phyloP scores from a whole-genome alignment of 495 filamentous ascomycete genomes.

The Melanomma pulvis-pyrius region DNA sequence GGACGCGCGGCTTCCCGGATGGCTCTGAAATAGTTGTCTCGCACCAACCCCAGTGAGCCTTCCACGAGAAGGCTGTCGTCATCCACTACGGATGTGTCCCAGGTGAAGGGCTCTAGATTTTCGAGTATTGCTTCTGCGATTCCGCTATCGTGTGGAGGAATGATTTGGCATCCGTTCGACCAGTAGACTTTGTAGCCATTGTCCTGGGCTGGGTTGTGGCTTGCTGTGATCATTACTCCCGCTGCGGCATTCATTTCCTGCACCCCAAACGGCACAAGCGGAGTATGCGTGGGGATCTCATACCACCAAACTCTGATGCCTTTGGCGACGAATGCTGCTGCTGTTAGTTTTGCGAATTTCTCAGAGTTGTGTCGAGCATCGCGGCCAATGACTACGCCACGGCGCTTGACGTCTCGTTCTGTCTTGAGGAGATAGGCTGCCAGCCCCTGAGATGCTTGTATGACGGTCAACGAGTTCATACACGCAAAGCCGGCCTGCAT shows the following conservation, averaged over 20 bases:
- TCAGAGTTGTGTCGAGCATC: conserved; percentile 70
- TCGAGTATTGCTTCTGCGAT: conserved; percentile 63
- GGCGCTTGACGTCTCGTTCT: conserved; percentile 42
- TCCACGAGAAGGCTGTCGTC: conserved; percentile 48
- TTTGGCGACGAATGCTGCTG: conserved; percentile 64
- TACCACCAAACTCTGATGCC: conserved; percentile 67
- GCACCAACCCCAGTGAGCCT: conserved; percentile 44
- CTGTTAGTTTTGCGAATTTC: conserved; percentile 65
- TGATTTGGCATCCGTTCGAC: conserved; percentile 71
- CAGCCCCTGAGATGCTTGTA: conserved; percentile 73
- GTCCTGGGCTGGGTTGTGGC: conserved; percentile 70
- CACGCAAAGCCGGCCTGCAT: conserved; percentile 74
- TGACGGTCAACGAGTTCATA: conserved; percentile 71
- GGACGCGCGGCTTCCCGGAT: conserved; percentile 27
- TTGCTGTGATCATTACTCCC: conserved; percentile 74
- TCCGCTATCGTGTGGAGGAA: conserved; percentile 63
- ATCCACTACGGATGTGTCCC: conserved; percentile 54
- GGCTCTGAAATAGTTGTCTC: conserved; percentile 38
- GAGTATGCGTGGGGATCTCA: conserved; percentile 60
- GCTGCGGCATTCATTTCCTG: conserved; percentile 59
- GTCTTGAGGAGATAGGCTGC: conserved; percentile 60
- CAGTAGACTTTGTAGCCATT: conserved; percentile 79
- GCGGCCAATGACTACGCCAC: conserved; percentile 65
- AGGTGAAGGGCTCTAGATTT: conserved; percentile 58
- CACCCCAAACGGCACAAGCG: conserved; percentile 70